phyloP scores from a whole-genome alignment of 495 filamentous ascomycete genomes.

The Jackrogersella multiformis region DNA sequence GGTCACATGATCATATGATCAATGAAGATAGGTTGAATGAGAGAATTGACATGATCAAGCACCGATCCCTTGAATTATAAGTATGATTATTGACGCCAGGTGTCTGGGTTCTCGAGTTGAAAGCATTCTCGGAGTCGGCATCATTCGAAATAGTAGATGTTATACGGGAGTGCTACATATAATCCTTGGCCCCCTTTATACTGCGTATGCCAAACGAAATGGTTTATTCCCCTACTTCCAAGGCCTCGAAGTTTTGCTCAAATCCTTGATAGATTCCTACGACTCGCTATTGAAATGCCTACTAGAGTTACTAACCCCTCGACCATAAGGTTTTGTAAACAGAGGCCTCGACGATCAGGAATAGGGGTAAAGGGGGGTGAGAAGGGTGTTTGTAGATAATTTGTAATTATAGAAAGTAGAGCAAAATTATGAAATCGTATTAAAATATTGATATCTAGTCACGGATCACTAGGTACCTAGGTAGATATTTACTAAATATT shows the following conservation, averaged over 20 bases:
- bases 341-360: background rate
- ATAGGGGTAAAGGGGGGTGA: background rate
- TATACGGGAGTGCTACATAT: background rate
- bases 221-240: background rate
- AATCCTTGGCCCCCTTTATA: background rate
- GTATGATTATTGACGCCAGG: background rate
- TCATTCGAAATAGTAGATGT: background rate
- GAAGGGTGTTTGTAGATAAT: background rate
- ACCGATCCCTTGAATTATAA: background rate
- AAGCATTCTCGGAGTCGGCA: background rate
- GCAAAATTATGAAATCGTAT: too few species aligned
- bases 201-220: background rate
- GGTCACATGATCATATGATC: slow-evolving; percentile 30
- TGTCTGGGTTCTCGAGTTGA: background rate
- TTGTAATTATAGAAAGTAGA: too few species aligned
- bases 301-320: background rate
- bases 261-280: too few species aligned
- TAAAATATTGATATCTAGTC: too few species aligned
- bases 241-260: background rate
- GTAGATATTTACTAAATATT: too few species aligned
- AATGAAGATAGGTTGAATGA: slow-evolving; percentile 35
- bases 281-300: too few species aligned
- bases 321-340: too few species aligned
- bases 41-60: slow-evolving; percentile 26
- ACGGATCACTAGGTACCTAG: too few species aligned